Evolutionary conservation across 805 yeast species (phyloP), one percentile per base, ranked within the genome.

Genomic region (Lipomyces mesembrius): DNA sequence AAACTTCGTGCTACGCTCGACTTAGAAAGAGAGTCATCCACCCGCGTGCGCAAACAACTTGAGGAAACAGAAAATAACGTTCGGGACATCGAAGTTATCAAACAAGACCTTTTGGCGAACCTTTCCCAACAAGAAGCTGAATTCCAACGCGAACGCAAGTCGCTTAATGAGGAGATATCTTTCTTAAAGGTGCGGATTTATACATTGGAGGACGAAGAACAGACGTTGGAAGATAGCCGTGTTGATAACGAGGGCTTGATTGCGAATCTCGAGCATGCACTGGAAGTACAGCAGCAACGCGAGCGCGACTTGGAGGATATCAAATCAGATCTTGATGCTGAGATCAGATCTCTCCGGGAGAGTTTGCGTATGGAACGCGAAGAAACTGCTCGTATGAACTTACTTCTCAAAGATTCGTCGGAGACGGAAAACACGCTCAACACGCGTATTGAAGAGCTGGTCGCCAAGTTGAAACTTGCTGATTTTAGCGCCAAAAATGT

Each of bases 51-150:
- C 37, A 56, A 32, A 20, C 69, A 70, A 54, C 66, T 72, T 54
- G 67, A 82, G 3, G 80, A 79, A 8, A 76, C 77, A 37, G 65
- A 68, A 62, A 59, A 63, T 57, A 74, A 72, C 25, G 27, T 74
- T 12, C 66, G 71, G 22, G 70, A 75, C 22, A 74, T 76, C 49
- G 78, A 76, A 52, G 67, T 74, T 4, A 82, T 87, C 81, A 89
- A 89, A 74, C 80, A 83, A 37, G 92, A 89, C 71, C 77, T 91
- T 27, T 76, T 88, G 14, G 90, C 88, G 22, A 89, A 88, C 73
- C 82, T 90, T 86, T 79, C 89, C 0, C 83, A 87, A 39, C 84
- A 88, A 69, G 92, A 89, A 71, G 74, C 74, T 11, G 92, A 88
- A 59, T 83, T 84, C 69, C 77, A 81, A 1, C 80, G 80, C 49